Conservation (phyloP, 2,329 filamentous ascomycete species). For the Monosporascus sp. region DNA sequence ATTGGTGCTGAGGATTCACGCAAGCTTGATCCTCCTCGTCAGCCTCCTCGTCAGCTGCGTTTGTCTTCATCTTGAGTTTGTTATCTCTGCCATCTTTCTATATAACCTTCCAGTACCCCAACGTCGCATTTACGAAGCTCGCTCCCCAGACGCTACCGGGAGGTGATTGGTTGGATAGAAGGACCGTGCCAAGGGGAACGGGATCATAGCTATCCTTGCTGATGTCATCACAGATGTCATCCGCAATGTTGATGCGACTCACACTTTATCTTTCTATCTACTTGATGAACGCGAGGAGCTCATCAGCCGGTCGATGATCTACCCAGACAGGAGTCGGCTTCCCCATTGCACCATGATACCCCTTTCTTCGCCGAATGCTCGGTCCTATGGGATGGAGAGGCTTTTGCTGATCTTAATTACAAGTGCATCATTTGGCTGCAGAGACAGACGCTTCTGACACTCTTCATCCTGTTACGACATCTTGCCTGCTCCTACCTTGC, state of each 20-base stretch:
- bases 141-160: not conserved
- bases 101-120: too few species aligned
- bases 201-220: not conserved
- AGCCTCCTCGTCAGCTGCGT: too few species aligned
- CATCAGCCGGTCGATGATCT: not conserved
- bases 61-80: too few species aligned
- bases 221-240: not conserved
- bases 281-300: not conserved
- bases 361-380: not conserved
- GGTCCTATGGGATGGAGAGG: not conserved
- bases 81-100: too few species aligned
- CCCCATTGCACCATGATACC: not conserved
- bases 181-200: not conserved
- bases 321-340: not conserved
- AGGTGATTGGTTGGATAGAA: not conserved
- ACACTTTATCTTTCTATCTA: not conserved
- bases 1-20: too few species aligned
- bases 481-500: too few species aligned
- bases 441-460: too few species aligned
- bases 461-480: too few species aligned
- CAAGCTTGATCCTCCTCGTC: too few species aligned
- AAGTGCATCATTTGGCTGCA: not conserved
- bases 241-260: not conserved
- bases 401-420: not conserved
- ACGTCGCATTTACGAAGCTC: not conserved